Evolutionary conservation across 306 rosid genomes (phyloP), one percentile per base, ranked within the genome.

Genomic region (Albizia julibrissin): DNA sequence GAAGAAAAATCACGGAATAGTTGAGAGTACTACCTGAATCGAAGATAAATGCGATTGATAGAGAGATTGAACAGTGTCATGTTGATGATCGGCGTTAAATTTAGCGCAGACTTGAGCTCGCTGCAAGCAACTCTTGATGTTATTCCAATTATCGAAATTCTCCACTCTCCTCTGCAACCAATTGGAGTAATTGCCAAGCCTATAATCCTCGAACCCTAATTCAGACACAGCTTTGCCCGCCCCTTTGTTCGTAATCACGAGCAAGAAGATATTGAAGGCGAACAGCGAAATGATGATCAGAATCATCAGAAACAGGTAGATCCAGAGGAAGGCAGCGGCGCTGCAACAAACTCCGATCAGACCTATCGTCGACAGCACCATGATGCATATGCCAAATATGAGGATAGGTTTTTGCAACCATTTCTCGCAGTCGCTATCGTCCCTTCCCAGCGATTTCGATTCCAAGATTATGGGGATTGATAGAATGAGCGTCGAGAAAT

Each of bases 251-350:
- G 94, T 91, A 15, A 91, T 85, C 3, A 47, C 89, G 54, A 89
- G 89, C 74, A 83, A 84, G 74, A 91, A 91, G 83, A 91, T 61
- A 47, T 93, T 91, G 85, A 89, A 83, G 26, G 52, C 84, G 52
- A 86, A 75, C 42, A 91, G 88, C 13, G 90, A 24, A 8, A 94
- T 69, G 46, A 93, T 94, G 82, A 94, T 90, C 54, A 94, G n/a
- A 89, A 90, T 90, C 98, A 94, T 93, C 40, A 90, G 90, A 10
- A 93, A 80, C 0, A 93, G 94, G 83, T 94, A 91, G n/a, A 89
- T 4, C 94, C 97, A 91, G 40, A 94, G 93, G 14, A 90, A 97
- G 88, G 97, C 89, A 0, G 92, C 67, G 11, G 89, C 88, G 21
- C 89, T 79, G 49, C 90, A 94, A 12, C 94, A 94, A 13, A 92